Percentiles rank a stretch among this genome's conserved stretches.
Conservation (phyloP, 768 basidiomycete species). For the Podaxis sp. region DNA sequence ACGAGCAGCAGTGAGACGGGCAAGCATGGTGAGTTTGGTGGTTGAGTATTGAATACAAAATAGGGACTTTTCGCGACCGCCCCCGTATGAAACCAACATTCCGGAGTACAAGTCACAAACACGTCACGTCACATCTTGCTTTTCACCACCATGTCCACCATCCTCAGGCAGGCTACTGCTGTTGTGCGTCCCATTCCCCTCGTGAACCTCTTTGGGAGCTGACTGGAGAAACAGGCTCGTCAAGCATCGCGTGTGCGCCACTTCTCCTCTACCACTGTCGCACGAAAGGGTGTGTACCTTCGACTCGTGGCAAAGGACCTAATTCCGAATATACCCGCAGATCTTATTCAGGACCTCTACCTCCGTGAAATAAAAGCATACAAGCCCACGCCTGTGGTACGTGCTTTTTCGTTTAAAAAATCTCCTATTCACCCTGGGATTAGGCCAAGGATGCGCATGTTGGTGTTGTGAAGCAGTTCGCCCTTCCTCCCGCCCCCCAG, state of each 20-base stretch:
- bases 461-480: slow-evolving; percentile 81
- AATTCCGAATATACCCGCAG: slow-evolving; percentile 55
- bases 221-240: slow-evolving; percentile 42
- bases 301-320: slow-evolving; percentile 24
- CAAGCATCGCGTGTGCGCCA: slow-evolving; percentile 49
- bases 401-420: slow-evolving; percentile 29
- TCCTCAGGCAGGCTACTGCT: slow-evolving; percentile 59
- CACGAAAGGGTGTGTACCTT: slow-evolving; percentile 60
- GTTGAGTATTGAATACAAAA: slow-evolving; percentile 17
- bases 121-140: slow-evolving; percentile 42
- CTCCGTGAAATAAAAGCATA: slow-evolving; percentile 86
- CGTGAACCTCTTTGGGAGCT: neutral
- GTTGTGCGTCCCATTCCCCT: slow-evolving; percentile 36
- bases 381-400: slow-evolving; percentile 72
- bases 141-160: slow-evolving; percentile 61
- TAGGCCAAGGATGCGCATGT: slow-evolving; percentile 92
- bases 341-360: slow-evolving; percentile 92
- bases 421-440: neutral
- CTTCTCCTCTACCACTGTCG: slow-evolving; percentile 59
- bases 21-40: slow-evolving; percentile 37
- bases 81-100: neutral
- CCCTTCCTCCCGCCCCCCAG: slow-evolving; percentile 71
- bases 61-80: neutral
- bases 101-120: slow-evolving; percentile 24
- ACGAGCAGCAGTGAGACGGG: slow-evolving; percentile 38